phyloP scores from a whole-genome alignment of 2,329 filamentous ascomycete species.

The Colletotrichum lini region DNA sequence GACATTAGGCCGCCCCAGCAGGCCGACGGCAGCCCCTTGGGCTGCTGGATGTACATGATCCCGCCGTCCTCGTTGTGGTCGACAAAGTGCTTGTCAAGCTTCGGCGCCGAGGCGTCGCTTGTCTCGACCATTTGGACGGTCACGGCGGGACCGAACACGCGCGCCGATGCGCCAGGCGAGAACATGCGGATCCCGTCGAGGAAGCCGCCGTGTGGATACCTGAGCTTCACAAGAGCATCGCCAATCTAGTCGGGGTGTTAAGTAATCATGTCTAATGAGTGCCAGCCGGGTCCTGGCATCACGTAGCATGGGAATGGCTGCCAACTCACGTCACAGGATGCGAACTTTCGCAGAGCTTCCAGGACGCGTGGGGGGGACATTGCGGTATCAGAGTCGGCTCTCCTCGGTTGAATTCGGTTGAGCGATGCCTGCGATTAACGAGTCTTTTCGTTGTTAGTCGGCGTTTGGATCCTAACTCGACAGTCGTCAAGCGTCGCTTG shows the following conservation, averaged over 20 bases:
- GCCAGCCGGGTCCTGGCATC: not conserved
- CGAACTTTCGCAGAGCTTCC: conserved; percentile 26
- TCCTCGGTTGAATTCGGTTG: too few species aligned
- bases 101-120: conserved; percentile 46
- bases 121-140: conserved; percentile 50
- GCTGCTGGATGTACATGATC: conserved; percentile 51
- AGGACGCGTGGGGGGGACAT: conserved; percentile 17
- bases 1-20: conserved; percentile 52
- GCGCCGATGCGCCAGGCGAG: conserved; percentile 47
- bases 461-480: not conserved
- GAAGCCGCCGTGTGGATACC: conserved; percentile 48
- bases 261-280: not conserved
- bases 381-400: not conserved
- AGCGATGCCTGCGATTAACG: too few species aligned
- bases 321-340: conserved; percentile 33
- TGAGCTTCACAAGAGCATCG: conserved; percentile 50
- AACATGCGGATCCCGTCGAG: conserved; percentile 47
- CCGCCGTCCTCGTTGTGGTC: conserved; percentile 47
- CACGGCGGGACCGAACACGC: conserved; percentile 48
- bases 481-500: too few species aligned
- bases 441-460: not conserved
- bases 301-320: not conserved
- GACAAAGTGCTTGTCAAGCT: conserved; percentile 48
- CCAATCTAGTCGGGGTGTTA: conserved; percentile 34
- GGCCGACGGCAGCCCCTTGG: conserved; percentile 46